phyloP scores from a whole-genome alignment of 495 filamentous ascomycete genomes.

The Copromyces sp. region DNA sequence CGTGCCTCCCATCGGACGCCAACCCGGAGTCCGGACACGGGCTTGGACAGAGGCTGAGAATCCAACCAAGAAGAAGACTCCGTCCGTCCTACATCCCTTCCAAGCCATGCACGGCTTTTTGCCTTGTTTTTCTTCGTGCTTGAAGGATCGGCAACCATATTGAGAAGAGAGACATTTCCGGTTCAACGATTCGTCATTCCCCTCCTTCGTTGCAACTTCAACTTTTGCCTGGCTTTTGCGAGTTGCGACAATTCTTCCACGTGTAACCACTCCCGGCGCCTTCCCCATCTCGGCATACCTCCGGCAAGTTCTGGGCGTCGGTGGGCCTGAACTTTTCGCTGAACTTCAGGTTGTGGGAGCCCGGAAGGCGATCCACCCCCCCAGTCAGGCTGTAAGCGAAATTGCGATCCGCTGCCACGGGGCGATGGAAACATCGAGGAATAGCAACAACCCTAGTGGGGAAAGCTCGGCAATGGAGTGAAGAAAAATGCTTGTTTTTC shows the following conservation, averaged over 20 bases:
- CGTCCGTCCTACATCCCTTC: neutral
- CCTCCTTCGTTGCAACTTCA: neutral
- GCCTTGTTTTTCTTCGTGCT: neutral
- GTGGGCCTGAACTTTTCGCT: neutral
- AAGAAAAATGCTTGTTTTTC: neutral
- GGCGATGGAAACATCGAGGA: neutral
- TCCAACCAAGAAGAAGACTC: neutral
- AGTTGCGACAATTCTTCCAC: neutral
- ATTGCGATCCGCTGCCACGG: neutral
- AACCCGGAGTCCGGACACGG: neutral
- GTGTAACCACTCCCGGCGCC: neutral
- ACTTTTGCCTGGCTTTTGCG: neutral
- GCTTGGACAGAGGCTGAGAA: neutral
- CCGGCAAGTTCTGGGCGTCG: neutral
- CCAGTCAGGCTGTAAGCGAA: neutral
- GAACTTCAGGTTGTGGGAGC: neutral
- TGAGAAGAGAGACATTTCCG: neutral
- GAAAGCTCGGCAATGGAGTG: neutral
- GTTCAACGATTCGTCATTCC: neutral
- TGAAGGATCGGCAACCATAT: neutral
- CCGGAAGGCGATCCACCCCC: neutral
- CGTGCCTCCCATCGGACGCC: neutral
- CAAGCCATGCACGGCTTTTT: neutral
- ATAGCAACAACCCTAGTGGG: neutral
- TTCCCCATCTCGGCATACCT: neutral